phyloP scores from a whole-genome alignment of 176 grass and related monocot species.

The Eremochloa ophiuroides region DNA sequence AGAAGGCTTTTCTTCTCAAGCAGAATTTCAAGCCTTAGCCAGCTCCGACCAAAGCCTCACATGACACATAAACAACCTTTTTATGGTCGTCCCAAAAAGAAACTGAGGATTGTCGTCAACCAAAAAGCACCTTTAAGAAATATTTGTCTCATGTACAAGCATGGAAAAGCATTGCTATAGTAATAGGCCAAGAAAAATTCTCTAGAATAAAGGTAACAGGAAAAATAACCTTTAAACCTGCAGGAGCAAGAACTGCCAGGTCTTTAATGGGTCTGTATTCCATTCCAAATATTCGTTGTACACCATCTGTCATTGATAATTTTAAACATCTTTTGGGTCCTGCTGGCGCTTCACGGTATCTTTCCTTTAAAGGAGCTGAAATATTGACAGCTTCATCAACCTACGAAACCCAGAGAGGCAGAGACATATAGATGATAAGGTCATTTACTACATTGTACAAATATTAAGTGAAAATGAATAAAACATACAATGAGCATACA shows the following conservation, averaged over 20 bases:
- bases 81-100: neutral
- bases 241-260: conserved; percentile 75
- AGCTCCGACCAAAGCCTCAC: neutral
- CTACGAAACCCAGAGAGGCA: conserved; percentile 36
- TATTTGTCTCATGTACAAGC: neutral
- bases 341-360: conserved; percentile 53
- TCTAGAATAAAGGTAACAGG: neutral
- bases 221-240: conserved; percentile 81
- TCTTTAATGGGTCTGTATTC: conserved; percentile 90
- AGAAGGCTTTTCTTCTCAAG: neutral
- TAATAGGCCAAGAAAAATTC: neutral
- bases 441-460: neutral
- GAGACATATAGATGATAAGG: conserved; percentile 13
- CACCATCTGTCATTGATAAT: conserved; percentile 88
- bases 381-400: conserved; percentile 92
- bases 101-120: neutral
- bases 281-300: conserved; percentile 68
- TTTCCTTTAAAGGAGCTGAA: conserved; percentile 75
- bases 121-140: neutral
- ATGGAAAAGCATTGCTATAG: neutral
- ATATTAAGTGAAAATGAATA: neutral
- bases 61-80: neutral
- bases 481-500: neutral
- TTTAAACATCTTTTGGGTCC: conserved; percentile 84
- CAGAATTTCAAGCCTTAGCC: neutral